Evolutionary conservation across 495 filamentous ascomycete genomes (phyloP).

Genomic region (Corynascus novoguineensis): DNA sequence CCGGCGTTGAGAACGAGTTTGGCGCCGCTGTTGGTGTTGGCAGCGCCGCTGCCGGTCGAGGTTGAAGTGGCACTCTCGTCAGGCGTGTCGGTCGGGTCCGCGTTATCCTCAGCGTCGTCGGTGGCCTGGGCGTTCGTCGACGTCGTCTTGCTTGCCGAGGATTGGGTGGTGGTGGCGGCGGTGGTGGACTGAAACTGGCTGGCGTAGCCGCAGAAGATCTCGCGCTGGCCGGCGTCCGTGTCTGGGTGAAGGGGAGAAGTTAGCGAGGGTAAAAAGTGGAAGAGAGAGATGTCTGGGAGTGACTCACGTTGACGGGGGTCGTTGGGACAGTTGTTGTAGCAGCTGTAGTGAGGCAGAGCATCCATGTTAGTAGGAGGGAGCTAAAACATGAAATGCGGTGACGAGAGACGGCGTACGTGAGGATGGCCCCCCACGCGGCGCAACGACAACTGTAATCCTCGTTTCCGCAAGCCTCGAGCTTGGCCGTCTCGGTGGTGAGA

Average conservation of each 20-base stretch:
- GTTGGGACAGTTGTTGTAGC: conserved; percentile 48
- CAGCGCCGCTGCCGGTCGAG: conserved; percentile 19
- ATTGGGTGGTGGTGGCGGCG: conserved; percentile 20
- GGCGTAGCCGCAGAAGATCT: conserved; percentile 40
- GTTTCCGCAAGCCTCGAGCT: conserved; percentile 31
- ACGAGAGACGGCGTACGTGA: conserved; percentile 29
- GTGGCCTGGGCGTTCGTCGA: conserved; percentile 2
- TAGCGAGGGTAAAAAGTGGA: background rate
- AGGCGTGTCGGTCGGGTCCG: conserved; percentile 14
- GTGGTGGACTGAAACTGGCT: conserved; percentile 29
- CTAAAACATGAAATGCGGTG: background rate
- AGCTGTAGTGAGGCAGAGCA: conserved; percentile 21
- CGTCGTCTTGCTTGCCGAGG: conserved; percentile 8
- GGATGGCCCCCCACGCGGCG: conserved; percentile 31
- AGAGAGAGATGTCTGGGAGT: too few species aligned
- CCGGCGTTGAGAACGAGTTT: conserved; percentile 31
- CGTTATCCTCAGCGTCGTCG: conserved; percentile 8
- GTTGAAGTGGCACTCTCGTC: conserved; percentile 15
- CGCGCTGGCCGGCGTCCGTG: conserved; percentile 28
- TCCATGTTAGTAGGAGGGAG: background rate
- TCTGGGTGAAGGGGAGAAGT: background rate
- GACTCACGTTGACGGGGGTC: conserved; percentile 29
- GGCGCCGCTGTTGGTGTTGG: conserved; percentile 31
- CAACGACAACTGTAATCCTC: conserved; percentile 41
- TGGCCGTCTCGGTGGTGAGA: conserved; percentile 33